A percentile compares a stretch with the other conserved stretches of the same genome.
phyloP scores from a whole-genome alignment of 768 basidiomycete species.

The Rubroboletus satanas region DNA sequence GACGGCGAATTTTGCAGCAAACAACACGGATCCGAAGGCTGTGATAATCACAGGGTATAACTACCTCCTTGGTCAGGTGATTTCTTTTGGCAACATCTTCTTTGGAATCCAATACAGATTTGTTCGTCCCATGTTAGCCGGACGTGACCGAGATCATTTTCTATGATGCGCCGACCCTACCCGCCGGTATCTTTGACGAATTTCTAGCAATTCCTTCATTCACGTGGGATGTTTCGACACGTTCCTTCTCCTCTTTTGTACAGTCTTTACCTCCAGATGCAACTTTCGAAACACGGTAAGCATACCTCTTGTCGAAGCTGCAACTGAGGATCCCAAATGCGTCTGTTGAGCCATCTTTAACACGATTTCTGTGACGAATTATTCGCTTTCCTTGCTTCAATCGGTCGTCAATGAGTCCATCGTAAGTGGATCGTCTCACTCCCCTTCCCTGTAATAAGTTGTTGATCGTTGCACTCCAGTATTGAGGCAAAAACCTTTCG shows the following conservation, averaged over 20 bases:
- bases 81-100: too few relatives aligned
- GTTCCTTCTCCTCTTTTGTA: conserved; percentile 17
- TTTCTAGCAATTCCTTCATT: conserved; percentile 21
- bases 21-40: conserved; percentile 22
- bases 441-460: not conserved
- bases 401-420: conserved; percentile 13
- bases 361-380: conserved; percentile 4
- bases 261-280: not conserved
- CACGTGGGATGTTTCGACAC: conserved; percentile 3
- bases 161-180: conserved; percentile 44
- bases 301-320: not conserved
- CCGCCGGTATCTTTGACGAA: conserved; percentile 19
- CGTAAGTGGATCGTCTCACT: conserved; percentile 4
- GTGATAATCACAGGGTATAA: conserved; percentile 44
- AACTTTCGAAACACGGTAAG: not conserved
- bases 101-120: not conserved
- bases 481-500: conserved; percentile 4
- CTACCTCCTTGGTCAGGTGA: not conserved
- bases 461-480: conserved; percentile 10
- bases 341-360: conserved; percentile 4
- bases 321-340: not conserved
- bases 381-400: conserved; percentile 14
- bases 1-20: conserved; percentile 18
- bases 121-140: not conserved
- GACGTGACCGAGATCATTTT: conserved; percentile 30